Evolutionary conservation across 2,329 filamentous ascomycete genomes (phyloP), one percentile per base, ranked within the genome.

Genomic region (Fusarium transvaalense): DNA sequence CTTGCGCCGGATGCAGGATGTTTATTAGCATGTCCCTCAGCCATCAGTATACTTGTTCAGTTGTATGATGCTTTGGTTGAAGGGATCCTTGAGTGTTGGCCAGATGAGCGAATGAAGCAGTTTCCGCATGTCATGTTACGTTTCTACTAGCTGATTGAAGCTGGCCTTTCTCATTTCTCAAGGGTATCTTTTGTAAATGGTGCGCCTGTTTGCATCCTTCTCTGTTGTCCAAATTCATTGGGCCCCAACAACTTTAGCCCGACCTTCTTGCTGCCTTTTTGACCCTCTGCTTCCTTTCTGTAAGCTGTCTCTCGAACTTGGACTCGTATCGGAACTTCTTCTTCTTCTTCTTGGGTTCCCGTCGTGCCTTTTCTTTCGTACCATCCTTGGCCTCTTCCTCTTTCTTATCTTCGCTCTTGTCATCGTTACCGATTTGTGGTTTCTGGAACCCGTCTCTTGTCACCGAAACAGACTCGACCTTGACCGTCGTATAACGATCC

Each of bases 401-500:
- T 29, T 80, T 76, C 12, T 78, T 78, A 10, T 74, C 71, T 50
- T 78, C 78, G 7, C 79, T 77, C 23, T 81, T 79, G n/a, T 79
- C 78, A 12, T 78, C 75, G 7, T 77, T 75, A 6, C 66, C 71
- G 59, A 81, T 71, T 42, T 82, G 77, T 5, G 81, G 78, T 72
- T 87, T 90, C 60, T 88, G 84, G 47, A 97, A 81, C 1, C 92
- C 92, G 56, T 94, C 89, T 70, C 88, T 88, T 14, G 91, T 90
- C 17, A 97, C 87, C 66, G 91, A 91, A 71, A 99, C 93, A 13
- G 92, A 91, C 78, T 97, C 95, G 2, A 99, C 90, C 0, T 93
- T 97, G 27, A 99, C 96, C 1, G 93, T 97, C 1, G 96, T 98
- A 78, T 93, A 97, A 76, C 92, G 92, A 78, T 97, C 95, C 78